Conservation (phyloP, 2,329 filamentous ascomycete species). For the Incumbomyces delicatus region DNA sequence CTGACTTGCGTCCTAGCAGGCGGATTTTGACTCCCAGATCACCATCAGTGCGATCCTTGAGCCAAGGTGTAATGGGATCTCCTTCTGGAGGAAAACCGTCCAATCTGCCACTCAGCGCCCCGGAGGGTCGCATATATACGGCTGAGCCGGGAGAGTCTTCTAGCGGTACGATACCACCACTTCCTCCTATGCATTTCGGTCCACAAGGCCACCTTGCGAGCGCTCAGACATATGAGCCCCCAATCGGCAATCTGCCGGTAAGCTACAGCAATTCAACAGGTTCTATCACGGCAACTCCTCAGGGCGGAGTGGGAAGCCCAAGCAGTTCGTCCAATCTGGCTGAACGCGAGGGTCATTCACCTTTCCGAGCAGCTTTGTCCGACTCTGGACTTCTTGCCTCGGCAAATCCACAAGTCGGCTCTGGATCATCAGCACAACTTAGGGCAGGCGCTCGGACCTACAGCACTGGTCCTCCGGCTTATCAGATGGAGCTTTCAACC, state of each 20-base stretch:
- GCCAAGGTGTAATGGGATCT: conserved; percentile 35
- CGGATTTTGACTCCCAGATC: conserved; percentile 51
- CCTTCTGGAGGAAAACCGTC: conserved; percentile 38
- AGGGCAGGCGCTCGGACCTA: conserved; percentile 3
- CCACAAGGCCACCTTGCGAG: neutral
- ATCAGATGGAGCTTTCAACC: conserved; percentile 26
- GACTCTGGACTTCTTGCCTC: neutral
- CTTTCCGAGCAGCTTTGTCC: neutral
- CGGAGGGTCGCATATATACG: conserved; percentile 32
- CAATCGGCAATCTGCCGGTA: neutral
- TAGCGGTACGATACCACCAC: conserved; percentile 32
- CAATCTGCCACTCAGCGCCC: conserved; percentile 40
- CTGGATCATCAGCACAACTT: neutral
- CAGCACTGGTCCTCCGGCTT: conserved; percentile 20
- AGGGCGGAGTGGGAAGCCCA: neutral
- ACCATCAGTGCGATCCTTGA: conserved; percentile 42
- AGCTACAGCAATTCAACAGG: conserved; percentile 1
- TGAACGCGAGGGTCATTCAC: neutral
- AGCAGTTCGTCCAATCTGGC: neutral
- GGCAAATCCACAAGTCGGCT: neutral
- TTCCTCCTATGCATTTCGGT: conserved; percentile 36
- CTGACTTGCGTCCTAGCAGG: conserved; percentile 21
- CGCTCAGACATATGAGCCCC: neutral
- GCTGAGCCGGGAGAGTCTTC: conserved; percentile 31
- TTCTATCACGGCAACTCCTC: neutral